These are phyloP conservation scores for Metschnikowia shivogae DNA, from an alignment of 805 yeast genomes.

Conservation along the genomic window DNA sequence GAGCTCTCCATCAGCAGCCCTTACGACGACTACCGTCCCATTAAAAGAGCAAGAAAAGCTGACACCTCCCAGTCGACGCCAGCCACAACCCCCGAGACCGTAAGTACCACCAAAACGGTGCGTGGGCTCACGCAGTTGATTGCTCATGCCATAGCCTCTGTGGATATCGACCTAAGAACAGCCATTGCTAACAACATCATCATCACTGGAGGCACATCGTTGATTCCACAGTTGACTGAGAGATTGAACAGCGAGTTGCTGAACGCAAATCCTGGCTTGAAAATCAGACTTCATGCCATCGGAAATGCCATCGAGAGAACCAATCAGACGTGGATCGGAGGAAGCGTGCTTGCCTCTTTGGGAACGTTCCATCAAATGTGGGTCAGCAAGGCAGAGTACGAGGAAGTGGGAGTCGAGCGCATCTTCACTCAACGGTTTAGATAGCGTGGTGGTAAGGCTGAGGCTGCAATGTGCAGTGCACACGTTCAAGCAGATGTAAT, in stretches of 20 bases:
- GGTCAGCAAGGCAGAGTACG: slow-evolving; percentile 84
- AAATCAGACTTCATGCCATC: slow-evolving; percentile 75
- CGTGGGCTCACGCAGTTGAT: slow-evolving; percentile 60
- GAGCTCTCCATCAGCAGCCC: slow-evolving; percentile 44
- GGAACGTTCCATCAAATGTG: slow-evolving; percentile 95
- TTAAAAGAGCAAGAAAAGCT: slow-evolving; percentile 54
- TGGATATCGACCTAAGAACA: slow-evolving; percentile 81
- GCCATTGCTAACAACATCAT: slow-evolving; percentile 86
- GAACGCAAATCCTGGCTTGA: slow-evolving; percentile 73
- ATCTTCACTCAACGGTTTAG: slow-evolving; percentile 79
- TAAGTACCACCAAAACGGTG: slow-evolving; percentile 16
- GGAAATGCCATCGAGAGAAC: slow-evolving; percentile 76
- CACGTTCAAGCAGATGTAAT: too few relatives aligned
- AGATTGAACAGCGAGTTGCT: slow-evolving; percentile 69
- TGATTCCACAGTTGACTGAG: slow-evolving; percentile 78
- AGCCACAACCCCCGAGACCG: slow-evolving; percentile 17
- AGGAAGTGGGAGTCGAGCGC: slow-evolving; percentile 83
- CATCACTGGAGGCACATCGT: slow-evolving; percentile 78
- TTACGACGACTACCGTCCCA: slow-evolving; percentile 65
- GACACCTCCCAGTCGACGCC: slow-evolving; percentile 33
- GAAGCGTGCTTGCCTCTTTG: slow-evolving; percentile 78
- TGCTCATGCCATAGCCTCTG: slow-evolving; percentile 49
- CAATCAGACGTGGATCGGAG: slow-evolving; percentile 88
- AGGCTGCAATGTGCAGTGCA: too few relatives aligned
- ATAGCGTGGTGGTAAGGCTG: slow-evolving; percentile 22